Evolutionary conservation across 2,329 filamentous ascomycete genomes (phyloP).

Genomic region (Colletotrichum cordylinicola): DNA sequence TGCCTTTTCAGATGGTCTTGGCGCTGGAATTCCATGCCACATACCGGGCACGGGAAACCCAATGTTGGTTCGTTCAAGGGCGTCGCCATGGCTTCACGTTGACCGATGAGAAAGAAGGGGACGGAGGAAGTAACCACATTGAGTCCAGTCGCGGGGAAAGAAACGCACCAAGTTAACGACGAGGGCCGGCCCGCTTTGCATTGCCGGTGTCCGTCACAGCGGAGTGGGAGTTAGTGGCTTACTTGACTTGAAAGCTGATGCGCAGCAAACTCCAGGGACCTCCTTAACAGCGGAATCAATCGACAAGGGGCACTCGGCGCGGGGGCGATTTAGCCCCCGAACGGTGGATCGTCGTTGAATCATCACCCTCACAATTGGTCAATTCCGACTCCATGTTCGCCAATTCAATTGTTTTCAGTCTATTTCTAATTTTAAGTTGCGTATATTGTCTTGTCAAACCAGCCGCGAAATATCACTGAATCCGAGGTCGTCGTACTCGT

Average conservation of each 20-base stretch:
- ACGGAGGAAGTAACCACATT: background rate
- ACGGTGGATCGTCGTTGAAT: background rate
- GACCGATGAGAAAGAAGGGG: background rate
- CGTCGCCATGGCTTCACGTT: background rate
- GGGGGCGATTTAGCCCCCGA: background rate
- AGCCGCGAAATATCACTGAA: background rate
- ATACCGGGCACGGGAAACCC: background rate
- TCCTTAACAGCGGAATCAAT: background rate
- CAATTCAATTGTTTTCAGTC: background rate
- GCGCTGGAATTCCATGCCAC: background rate
- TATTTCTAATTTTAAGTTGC: background rate
- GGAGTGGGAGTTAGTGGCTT: background rate
- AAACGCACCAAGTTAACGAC: background rate
- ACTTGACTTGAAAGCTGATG: background rate
- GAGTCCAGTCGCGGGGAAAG: background rate
- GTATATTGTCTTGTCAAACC: background rate
- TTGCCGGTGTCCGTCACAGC: background rate
- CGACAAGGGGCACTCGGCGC: background rate
- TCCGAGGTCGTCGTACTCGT: background rate
- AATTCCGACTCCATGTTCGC: background rate
- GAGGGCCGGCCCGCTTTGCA: background rate
- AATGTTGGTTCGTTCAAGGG: background rate
- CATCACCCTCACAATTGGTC: background rate
- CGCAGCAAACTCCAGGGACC: background rate
- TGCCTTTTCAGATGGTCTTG: background rate